Percentiles rank a stretch among this genome's conserved stretches.
Evolutionary conservation across 164 flowering plant species (phyloP).

Genomic region (Vitis amurensis): DNA sequence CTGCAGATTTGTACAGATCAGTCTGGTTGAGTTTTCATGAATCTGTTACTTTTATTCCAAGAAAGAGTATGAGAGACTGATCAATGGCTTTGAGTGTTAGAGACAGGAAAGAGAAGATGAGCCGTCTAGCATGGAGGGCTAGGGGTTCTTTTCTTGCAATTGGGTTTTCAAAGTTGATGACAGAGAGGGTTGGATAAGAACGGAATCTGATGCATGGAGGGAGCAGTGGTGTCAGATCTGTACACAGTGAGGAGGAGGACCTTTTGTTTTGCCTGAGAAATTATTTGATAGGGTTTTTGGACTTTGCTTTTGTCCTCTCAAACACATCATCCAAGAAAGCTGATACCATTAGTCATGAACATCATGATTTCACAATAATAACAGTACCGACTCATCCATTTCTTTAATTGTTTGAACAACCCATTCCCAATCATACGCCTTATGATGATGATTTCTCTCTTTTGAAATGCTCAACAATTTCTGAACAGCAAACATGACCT

Average conservation of each 20-base stretch:
- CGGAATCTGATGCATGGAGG: conserved; percentile 20
- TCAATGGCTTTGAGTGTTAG: neutral
- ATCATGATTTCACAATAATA: conserved; percentile 43
- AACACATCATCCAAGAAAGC: conserved; percentile 33
- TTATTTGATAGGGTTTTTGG: conserved; percentile 15
- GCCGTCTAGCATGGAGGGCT: neutral
- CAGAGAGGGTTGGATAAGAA: conserved; percentile 20
- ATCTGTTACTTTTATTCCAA: too few species aligned
- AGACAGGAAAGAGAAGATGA: neutral
- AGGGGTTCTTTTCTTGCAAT: neutral
- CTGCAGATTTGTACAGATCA: too few species aligned
- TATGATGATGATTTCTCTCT: conserved; percentile 1
- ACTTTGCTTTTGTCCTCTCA: conserved; percentile 41
- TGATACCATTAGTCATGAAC: conserved; percentile 10
- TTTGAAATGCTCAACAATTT: too few species aligned
- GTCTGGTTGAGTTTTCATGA: too few species aligned
- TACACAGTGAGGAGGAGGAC: conserved; percentile 11
- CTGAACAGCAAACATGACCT: too few species aligned
- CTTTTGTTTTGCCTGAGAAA: conserved; percentile 24
- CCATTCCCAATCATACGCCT: conserved; percentile 15
- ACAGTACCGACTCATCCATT: conserved; percentile 10
- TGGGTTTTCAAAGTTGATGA: neutral
- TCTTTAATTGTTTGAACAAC: conserved; percentile 3
- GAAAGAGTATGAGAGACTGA: too few species aligned
- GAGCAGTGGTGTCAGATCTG: conserved; percentile 27